These are phyloP conservation scores for Fusarium dimerum DNA, from an alignment of 2,329 filamentous ascomycete genomes.

Conservation along the genomic window DNA sequence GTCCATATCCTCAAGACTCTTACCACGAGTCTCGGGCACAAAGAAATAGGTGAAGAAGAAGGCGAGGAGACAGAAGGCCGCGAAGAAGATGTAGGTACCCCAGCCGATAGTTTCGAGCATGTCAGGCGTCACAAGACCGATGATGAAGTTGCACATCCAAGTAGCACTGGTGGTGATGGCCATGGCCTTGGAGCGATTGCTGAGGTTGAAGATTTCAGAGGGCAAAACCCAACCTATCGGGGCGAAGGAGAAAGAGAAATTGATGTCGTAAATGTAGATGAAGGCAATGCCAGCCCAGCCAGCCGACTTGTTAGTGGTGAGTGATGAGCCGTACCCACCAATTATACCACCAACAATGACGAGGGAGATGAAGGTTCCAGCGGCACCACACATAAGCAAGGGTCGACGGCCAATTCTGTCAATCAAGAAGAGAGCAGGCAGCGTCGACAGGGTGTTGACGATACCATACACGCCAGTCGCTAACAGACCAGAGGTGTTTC, in stretches of 20 bases:
- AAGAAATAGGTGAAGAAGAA: constrained; percentile 54
- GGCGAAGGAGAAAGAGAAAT: constrained; percentile 64
- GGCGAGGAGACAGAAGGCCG: constrained; percentile 51
- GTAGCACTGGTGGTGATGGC: constrained; percentile 55
- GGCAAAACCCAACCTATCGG: constrained; percentile 67
- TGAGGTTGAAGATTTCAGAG: constrained; percentile 62
- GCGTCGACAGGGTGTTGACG: constrained; percentile 49
- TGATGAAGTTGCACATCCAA: constrained; percentile 41
- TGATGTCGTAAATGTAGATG: constrained; percentile 63
- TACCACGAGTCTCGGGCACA: constrained; percentile 59
- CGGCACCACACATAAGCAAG: constrained; percentile 61
- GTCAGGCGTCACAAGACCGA: constrained; percentile 40
- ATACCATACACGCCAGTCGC: constrained; percentile 61
- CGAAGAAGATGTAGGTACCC: constrained; percentile 63
- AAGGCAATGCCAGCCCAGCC: constrained; percentile 63
- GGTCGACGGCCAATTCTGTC: constrained; percentile 61
- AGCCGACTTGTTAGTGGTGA: constrained; percentile 41
- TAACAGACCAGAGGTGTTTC: constrained; percentile 47
- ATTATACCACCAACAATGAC: constrained; percentile 53
- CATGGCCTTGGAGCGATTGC: constrained; percentile 60
- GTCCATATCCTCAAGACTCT: constrained; percentile 59
- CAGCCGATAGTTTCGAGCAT: constrained; percentile 54
- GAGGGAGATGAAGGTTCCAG: constrained; percentile 64
- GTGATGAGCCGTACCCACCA: constrained; percentile 42
- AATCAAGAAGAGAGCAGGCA: constrained; percentile 50